A percentile compares a stretch with the other conserved stretches of the same genome.
Evolutionary conservation across 306 rosid species (phyloP).

Genomic region (Gynostemma pentaphyllum): DNA sequence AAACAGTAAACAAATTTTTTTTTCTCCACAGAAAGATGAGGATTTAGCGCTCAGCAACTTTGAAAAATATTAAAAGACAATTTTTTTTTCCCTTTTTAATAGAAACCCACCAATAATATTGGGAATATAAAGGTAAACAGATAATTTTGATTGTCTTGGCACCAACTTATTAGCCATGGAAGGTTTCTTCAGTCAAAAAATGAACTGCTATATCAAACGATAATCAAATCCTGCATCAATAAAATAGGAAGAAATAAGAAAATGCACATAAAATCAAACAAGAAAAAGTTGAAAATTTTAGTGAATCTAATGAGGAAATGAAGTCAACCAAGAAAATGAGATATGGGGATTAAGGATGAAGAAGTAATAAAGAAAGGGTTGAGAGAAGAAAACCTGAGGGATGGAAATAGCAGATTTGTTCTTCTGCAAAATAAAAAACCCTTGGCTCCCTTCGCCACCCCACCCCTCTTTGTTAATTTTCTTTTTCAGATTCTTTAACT

Average conservation of each 20-base stretch:
- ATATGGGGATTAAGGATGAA: background rate
- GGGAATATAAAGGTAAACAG: conserved; percentile 81
- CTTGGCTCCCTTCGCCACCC: background rate
- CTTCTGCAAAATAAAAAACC: conserved; percentile 4
- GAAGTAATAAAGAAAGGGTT: background rate
- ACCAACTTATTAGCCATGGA: conserved; percentile 61
- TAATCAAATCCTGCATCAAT: conserved; percentile 3
- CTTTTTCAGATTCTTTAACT: background rate
- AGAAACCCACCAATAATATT: conserved; percentile 79
- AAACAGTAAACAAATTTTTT: too few relatives aligned
- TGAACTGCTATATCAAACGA: background rate
- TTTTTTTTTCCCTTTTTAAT: too few relatives aligned
- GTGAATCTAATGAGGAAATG: background rate
- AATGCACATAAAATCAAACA: background rate
- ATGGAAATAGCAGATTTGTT: background rate
- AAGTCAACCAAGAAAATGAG: background rate
- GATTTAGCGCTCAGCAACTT: background rate
- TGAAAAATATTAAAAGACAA: conserved; percentile 1
- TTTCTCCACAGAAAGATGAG: background rate
- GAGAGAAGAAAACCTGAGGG: background rate
- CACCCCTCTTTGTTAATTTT: background rate
- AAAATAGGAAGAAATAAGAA: background rate
- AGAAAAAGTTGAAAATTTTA: background rate
- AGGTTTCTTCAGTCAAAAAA: conserved; percentile 25
- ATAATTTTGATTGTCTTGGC: conserved; percentile 41